These are phyloP conservation scores for Aspergillus funiculosus DNA, from an alignment of 495 filamentous ascomycete species.

Conservation along the genomic window DNA sequence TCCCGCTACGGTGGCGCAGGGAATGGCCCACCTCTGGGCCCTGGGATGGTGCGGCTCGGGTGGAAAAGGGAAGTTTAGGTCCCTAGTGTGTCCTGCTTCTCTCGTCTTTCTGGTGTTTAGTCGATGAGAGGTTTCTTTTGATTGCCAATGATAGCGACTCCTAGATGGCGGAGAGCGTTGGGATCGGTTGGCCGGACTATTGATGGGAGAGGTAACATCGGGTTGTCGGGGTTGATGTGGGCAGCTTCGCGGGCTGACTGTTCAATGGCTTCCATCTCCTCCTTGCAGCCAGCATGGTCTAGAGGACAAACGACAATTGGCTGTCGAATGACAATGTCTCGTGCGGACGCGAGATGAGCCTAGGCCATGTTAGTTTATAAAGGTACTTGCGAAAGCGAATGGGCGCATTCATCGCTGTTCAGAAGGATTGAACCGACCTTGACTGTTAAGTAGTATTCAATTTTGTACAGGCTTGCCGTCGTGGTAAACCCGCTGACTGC, in stretches of 20 bases:
- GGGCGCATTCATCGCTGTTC: too few species aligned
- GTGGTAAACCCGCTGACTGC: slow-evolving; percentile 88
- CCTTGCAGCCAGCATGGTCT: slow-evolving; percentile 91
- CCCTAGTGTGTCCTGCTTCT: too few species aligned
- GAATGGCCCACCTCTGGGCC: too few species aligned
- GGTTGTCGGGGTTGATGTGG: slow-evolving; percentile 79
- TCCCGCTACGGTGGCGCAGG: too few species aligned
- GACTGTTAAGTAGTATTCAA: slow-evolving; percentile 92
- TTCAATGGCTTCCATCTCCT: slow-evolving; percentile 97
- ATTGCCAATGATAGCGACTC: slow-evolving; percentile 78
- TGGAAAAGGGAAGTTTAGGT: too few species aligned
- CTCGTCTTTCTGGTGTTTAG: slow-evolving; percentile 37
- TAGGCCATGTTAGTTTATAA: slow-evolving; percentile 29
- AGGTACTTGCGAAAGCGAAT: too few species aligned
- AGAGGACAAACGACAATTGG: slow-evolving; percentile 94
- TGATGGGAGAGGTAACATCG: slow-evolving; percentile 72
- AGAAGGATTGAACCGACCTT: slow-evolving; percentile 76
- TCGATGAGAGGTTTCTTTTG: slow-evolving; percentile 88
- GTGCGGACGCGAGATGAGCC: slow-evolving; percentile 86
- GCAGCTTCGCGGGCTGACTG: slow-evolving; percentile 89
- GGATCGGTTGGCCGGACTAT: slow-evolving; percentile 76
- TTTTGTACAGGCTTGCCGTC: slow-evolving; percentile 90
- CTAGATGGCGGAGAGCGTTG: slow-evolving; percentile 68
- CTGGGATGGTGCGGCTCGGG: too few species aligned
- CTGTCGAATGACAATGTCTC: slow-evolving; percentile 85